Conservation (phyloP, 2,329 filamentous ascomycete genomes). For the Trematosphaeria pertusa region DNA sequence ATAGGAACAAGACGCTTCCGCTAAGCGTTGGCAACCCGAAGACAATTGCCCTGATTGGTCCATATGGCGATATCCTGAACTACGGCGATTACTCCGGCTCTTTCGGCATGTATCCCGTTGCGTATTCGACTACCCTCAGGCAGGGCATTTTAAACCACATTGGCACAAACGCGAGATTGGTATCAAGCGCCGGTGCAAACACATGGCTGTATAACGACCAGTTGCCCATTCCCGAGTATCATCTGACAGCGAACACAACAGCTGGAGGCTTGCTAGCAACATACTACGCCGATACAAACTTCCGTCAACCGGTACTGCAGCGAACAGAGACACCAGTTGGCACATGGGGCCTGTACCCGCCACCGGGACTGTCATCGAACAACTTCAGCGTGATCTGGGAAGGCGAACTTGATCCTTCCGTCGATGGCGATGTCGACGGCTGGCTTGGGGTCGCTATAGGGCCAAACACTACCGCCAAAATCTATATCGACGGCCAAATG, state of each 20-base stretch:
- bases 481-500: constrained; percentile 48
- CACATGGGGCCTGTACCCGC: constrained; percentile 56
- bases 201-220: constrained; percentile 56
- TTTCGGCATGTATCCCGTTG: constrained; percentile 51
- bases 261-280: constrained; percentile 50
- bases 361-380: constrained; percentile 51
- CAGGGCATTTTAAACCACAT: constrained; percentile 47
- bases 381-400: constrained; percentile 57
- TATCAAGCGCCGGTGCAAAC: constrained; percentile 54
- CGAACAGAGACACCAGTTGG: constrained; percentile 49
- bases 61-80: constrained; percentile 52
- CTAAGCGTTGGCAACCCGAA: constrained; percentile 34
- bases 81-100: constrained; percentile 55
- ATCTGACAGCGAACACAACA: constrained; percentile 48
- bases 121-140: constrained; percentile 49
- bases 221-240: constrained; percentile 53
- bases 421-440: constrained; percentile 49
- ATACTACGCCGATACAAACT: constrained; percentile 52
- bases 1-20: constrained; percentile 50
- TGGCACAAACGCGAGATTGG: constrained; percentile 36
- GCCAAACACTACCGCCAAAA: constrained; percentile 49
- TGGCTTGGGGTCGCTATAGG: constrained; percentile 54
- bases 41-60: constrained; percentile 52
- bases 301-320: constrained; percentile 38
- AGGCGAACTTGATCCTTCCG: constrained; percentile 47